phyloP scores from a whole-genome alignment of 2,329 filamentous ascomycete genomes.

The Cytospora schulzeri region DNA sequence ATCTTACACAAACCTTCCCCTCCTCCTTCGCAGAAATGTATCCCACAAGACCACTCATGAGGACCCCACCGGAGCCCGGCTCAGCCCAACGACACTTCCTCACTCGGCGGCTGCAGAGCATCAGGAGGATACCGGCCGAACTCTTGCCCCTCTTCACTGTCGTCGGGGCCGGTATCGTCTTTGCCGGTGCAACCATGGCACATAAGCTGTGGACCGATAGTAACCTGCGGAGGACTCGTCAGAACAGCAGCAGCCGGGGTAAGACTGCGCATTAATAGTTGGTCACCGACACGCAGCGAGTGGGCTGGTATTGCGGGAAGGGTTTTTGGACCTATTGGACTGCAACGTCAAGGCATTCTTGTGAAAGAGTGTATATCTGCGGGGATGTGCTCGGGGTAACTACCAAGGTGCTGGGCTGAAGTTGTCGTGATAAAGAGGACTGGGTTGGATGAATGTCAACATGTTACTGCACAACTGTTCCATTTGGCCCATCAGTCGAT shows the following conservation, averaged over 20 bases:
- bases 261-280: not conserved
- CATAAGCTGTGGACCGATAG: not conserved
- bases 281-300: not conserved
- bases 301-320: not conserved
- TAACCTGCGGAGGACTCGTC: not conserved
- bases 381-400: too few relatives aligned
- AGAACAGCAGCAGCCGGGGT: not conserved
- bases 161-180: not conserved
- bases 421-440: too few relatives aligned
- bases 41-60: conserved; percentile 1
- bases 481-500: too few relatives aligned
- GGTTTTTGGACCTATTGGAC: too few relatives aligned
- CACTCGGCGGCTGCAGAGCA: not conserved
- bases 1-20: not conserved
- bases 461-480: too few relatives aligned
- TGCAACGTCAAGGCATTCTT: too few relatives aligned
- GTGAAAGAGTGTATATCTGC: too few relatives aligned
- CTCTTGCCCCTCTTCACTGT: conserved; percentile 7
- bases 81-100: conserved; percentile 3
- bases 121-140: conserved; percentile 4
- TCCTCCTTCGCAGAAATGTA: not conserved
- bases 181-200: not conserved
- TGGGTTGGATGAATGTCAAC: too few relatives aligned
- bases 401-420: too few relatives aligned
- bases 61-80: not conserved